Conservation (phyloP, 768 basidiomycete genomes). For the Serendipita indica region DNA sequence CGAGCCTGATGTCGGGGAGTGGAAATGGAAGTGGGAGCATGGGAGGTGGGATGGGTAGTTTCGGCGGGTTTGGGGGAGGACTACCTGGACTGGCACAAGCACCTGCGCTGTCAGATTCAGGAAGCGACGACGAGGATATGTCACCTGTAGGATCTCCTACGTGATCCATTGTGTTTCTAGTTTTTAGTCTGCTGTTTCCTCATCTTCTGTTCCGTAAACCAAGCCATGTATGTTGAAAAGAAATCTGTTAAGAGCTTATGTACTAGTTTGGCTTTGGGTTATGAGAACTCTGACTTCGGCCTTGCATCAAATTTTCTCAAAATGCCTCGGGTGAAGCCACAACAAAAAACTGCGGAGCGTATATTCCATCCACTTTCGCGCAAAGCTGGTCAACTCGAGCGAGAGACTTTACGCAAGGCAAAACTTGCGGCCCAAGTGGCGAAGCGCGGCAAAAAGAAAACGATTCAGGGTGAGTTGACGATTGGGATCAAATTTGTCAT, state of each 20-base stretch:
- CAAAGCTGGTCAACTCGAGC: constrained; percentile 62
- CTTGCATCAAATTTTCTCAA: not conserved
- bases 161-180: too few relatives aligned
- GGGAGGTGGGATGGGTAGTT: not conserved
- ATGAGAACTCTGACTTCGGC: too few relatives aligned
- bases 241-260: too few relatives aligned
- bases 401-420: constrained; percentile 50
- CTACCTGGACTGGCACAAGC: constrained; percentile 10
- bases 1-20: not conserved
- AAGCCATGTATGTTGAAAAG: too few relatives aligned
- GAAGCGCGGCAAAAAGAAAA: constrained; percentile 43
- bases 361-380: constrained; percentile 70
- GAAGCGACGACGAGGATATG: not conserved
- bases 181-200: too few relatives aligned
- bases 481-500: not conserved
- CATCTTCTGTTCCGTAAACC: too few relatives aligned
- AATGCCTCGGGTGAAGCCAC: not conserved
- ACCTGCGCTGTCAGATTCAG: not conserved
- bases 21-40: not conserved
- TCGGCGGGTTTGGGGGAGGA: constrained; percentile 6
- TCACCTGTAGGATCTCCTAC: not conserved
- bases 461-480: constrained; percentile 33
- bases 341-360: constrained; percentile 57
- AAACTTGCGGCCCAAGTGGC: constrained; percentile 43
- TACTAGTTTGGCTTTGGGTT: too few relatives aligned